Evolutionary conservation across 164 flowering plant species (phyloP).

Genomic region (Pachysandra terminalis): DNA sequence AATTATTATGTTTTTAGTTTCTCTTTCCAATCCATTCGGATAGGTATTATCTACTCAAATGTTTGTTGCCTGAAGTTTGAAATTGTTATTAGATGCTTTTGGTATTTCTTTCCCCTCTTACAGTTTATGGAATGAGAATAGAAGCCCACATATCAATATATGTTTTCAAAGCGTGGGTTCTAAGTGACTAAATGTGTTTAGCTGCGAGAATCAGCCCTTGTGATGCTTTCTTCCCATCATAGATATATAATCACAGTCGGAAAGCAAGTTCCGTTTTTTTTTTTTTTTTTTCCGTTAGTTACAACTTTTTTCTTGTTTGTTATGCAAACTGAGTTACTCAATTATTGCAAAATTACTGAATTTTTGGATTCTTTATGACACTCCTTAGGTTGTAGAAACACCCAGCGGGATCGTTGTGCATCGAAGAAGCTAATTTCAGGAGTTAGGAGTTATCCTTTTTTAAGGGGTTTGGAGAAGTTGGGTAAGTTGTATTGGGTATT

Average conservation of each 20-base stretch:
- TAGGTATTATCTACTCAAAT: no score
- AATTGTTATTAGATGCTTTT: neutral
- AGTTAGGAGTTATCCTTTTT: neutral
- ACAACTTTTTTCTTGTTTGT: neutral
- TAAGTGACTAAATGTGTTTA: neutral
- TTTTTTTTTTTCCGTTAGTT: no score
- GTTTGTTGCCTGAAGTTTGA: no score
- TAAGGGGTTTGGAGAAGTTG: constrained; percentile 2
- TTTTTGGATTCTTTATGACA: constrained; percentile 2
- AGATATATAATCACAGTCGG: no score
- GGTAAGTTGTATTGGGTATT: neutral
- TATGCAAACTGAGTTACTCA: neutral
- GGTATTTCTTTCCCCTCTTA: neutral
- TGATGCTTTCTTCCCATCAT: no score
- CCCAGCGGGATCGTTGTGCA: constrained; percentile 1
- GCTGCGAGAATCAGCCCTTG: neutral
- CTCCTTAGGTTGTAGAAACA: constrained; percentile 7
- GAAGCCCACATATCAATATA: neutral
- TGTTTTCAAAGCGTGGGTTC: neutral
- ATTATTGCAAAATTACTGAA: neutral
- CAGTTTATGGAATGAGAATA: neutral
- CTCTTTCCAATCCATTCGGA: no score
- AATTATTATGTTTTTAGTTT: no score
- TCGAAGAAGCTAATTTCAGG: constrained; percentile 4
- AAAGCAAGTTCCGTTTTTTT: no score